A percentile compares a stretch with the other conserved stretches of the same genome.
phyloP scores from a whole-genome alignment of 768 basidiomycete genomes.

The Baorangia bicolor region DNA sequence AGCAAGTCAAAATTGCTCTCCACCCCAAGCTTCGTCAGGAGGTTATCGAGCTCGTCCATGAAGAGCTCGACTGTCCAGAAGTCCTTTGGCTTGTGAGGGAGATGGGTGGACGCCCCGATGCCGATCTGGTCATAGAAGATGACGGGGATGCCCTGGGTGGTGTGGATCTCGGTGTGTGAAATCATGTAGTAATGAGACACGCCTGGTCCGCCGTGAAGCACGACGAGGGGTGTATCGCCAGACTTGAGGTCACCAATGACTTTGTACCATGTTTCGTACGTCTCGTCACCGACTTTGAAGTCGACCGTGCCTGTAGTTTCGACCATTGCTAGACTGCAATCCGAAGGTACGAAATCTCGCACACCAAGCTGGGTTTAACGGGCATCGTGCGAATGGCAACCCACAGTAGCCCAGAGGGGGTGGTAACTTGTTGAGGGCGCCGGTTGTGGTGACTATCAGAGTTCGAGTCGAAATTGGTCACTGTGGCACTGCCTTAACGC shows the following conservation, averaged over 20 bases:
- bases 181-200: constrained; percentile 34
- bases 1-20: constrained; percentile 40
- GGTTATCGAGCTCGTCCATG: constrained; percentile 49
- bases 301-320: constrained; percentile 18
- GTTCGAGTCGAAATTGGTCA: too few relatives aligned
- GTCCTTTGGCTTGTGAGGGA: constrained; percentile 33
- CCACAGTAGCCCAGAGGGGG: not conserved
- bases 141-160: constrained; percentile 34
- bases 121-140: constrained; percentile 53
- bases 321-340: not conserved
- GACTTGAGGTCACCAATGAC: constrained; percentile 39
- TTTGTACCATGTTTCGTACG: constrained; percentile 43
- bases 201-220: constrained; percentile 45
- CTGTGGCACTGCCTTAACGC: too few relatives aligned
- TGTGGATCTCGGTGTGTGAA: constrained; percentile 33
- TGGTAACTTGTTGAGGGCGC: too few relatives aligned
- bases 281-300: constrained; percentile 17
- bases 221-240: constrained; percentile 26
- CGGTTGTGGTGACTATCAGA: too few relatives aligned
- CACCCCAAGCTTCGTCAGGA: constrained; percentile 43
- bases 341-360: not conserved
- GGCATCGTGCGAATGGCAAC: not conserved
- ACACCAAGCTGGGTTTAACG: not conserved
- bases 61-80: constrained; percentile 51
- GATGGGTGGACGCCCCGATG: constrained; percentile 42